These are phyloP conservation scores for Lentithecium fluviatile DNA, from an alignment of 495 filamentous ascomycete species.

Conservation along the genomic window DNA sequence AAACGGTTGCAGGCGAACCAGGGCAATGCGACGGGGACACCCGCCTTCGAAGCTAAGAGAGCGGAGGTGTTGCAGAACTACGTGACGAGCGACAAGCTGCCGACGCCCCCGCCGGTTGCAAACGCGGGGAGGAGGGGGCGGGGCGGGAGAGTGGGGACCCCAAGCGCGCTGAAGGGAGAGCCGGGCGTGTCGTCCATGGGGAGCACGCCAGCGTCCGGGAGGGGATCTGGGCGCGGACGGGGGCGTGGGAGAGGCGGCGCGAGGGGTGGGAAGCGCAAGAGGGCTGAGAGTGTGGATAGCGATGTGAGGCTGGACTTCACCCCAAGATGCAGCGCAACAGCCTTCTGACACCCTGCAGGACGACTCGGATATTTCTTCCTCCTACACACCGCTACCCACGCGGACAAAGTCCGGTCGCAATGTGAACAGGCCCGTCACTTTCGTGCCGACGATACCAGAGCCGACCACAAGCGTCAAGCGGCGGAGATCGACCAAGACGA, in stretches of 20 bases:
- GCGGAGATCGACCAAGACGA: conserved; percentile 47
- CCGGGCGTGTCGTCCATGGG: conserved; percentile 10
- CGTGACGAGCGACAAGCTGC: conserved; percentile 45
- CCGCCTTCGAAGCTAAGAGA: conserved; percentile 47
- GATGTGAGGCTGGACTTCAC: conserved; percentile 16
- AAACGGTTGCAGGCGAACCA: conserved; percentile 32
- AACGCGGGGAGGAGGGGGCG: conserved; percentile 27
- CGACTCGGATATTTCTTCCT: conserved; percentile 50
- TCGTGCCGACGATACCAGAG: conserved; percentile 57
- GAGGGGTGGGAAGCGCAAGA: conserved; percentile 45
- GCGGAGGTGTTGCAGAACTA: conserved; percentile 47
- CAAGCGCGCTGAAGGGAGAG: conserved; percentile 45
- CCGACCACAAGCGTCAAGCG: conserved; percentile 44
- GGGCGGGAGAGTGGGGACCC: conserved; percentile 46
- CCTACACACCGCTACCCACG: conserved; percentile 56
- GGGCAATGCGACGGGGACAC: conserved; percentile 24
- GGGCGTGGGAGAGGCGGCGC: conserved; percentile 39
- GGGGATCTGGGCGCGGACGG: conserved; percentile 25
- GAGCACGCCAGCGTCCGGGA: conserved; percentile 25
- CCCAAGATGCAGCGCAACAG: not conserved
- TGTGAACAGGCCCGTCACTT: conserved; percentile 71
- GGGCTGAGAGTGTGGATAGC: conserved; percentile 37
- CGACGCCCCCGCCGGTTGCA: conserved; percentile 30
- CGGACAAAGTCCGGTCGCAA: conserved; percentile 83
- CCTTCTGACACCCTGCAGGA: conserved; percentile 16